Percentiles rank a stretch among this genome's conserved stretches.
These are phyloP conservation scores for Huntiella savannae DNA, from an alignment of 2,329 filamentous ascomycete genomes.

Conservation along the genomic window DNA sequence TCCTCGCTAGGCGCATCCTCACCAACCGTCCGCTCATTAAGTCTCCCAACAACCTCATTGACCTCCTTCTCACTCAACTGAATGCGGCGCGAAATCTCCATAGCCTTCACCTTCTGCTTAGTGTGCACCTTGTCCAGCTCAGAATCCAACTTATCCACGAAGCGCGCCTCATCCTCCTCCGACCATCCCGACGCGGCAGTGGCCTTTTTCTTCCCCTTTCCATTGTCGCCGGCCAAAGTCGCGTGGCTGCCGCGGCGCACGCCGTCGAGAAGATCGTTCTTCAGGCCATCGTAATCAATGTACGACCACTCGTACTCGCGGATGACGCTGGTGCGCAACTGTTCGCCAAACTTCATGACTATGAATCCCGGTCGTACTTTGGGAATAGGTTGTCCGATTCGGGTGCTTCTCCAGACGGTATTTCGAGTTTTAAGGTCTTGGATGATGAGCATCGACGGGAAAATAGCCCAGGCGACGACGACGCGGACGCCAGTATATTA, in stretches of 20 bases:
- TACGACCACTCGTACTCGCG: slow-evolving; percentile 97
- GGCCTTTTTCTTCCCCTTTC: slow-evolving; percentile 16
- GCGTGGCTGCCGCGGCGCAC: slow-evolving; percentile 20
- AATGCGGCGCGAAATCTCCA: slow-evolving; percentile 85
- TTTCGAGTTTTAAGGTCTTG: slow-evolving; percentile 28
- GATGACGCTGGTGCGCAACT: slow-evolving; percentile 87
- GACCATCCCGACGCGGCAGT: slow-evolving; percentile 44
- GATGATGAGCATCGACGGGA: slow-evolving; percentile 30
- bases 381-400: slow-evolving; percentile 16
- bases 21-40: slow-evolving; percentile 41
- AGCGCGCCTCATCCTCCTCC: slow-evolving; percentile 77
- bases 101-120: slow-evolving; percentile 92
- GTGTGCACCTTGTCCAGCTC: slow-evolving; percentile 96
- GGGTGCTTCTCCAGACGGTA: slow-evolving; percentile 23
- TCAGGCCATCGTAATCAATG: slow-evolving; percentile 91
- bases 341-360: slow-evolving; percentile 80
- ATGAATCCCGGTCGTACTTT: slow-evolving; percentile 30
- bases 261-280: slow-evolving; percentile 62
- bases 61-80: slow-evolving; percentile 78
- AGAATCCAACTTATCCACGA: slow-evolving; percentile 68
- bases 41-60: slow-evolving; percentile 59
- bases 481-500: background rate
- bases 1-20: slow-evolving; percentile 55
- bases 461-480: background rate
- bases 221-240: slow-evolving; percentile 14